Percentiles rank a stretch among this genome's conserved stretches.
These are phyloP conservation scores for Zychaea mexicana DNA, from an alignment of 371 early-diverging fungal genomes.

Conservation along the genomic window DNA sequence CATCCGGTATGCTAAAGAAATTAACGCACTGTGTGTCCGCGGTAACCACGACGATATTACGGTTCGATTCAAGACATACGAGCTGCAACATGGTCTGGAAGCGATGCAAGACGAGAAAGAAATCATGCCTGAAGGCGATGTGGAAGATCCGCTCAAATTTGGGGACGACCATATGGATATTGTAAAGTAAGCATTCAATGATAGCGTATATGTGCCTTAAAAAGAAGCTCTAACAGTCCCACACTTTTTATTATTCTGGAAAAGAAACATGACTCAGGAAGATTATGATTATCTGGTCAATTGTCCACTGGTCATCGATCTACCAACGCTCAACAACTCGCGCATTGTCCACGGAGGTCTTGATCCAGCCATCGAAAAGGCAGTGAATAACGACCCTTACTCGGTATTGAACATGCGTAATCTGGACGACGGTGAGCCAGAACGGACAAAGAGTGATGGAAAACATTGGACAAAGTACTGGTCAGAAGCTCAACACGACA, in stretches of 20 bases:
- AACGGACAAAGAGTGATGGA: slow-evolving; percentile 38
- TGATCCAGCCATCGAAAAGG: slow-evolving; percentile 48
- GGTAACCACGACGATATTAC: slow-evolving; percentile 84
- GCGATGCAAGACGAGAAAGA: slow-evolving; percentile 26
- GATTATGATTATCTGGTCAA: slow-evolving; percentile 58
- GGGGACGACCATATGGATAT: slow-evolving; percentile 42
- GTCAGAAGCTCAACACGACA: slow-evolving; percentile 36
- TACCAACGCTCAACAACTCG: slow-evolving; percentile 56
- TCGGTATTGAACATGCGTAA: slow-evolving; percentile 65
- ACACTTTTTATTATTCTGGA: not conserved
- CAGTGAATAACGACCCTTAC: slow-evolving; percentile 53
- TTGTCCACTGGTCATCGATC: slow-evolving; percentile 62
- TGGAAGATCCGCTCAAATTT: slow-evolving; percentile 45
- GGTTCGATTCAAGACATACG: slow-evolving; percentile 61
- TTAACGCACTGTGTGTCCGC: slow-evolving; percentile 65
- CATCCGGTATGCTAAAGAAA: slow-evolving; percentile 48
- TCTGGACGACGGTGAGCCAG: slow-evolving; percentile 47
- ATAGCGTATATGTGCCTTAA: not conserved
- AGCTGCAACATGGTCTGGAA: slow-evolving; percentile 25
- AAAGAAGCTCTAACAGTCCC: too few relatives aligned
- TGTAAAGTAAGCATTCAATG: slow-evolving; percentile 31
- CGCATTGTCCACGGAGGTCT: slow-evolving; percentile 73
- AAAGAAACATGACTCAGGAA: slow-evolving; percentile 45
- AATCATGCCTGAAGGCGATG: slow-evolving; percentile 34
- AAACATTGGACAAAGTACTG: slow-evolving; percentile 52